Base-by-base conservation (phyloP, 2,329 filamentous ascomycete genomes). In the Stachybotrys chlorohalonatus region DNA sequence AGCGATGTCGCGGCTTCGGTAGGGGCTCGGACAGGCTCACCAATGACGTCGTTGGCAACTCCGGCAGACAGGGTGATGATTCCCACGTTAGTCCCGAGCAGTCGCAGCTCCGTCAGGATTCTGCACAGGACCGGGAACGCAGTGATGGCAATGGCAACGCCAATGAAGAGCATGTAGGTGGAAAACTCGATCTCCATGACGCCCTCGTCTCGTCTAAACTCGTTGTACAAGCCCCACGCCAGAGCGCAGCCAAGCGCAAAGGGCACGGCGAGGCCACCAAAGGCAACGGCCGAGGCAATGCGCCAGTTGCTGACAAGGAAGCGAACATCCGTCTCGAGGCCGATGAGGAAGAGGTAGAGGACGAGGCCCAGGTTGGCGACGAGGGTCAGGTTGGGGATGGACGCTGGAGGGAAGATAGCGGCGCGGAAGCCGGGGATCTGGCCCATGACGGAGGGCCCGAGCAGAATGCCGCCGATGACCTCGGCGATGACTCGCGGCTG, bases 91-190 rank as follows among this genome's bases (percentile, higher is more conserved):
- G 90, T 94, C 54, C 81, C 75, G 5, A 97, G 83, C 52, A 97
- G 77, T 63, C 96, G 94, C 53, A 97, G 76, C 69, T 96, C 92
- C 0, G 90, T 93, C 60, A 97, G 75, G 60, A 97, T 97, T 68
- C 93, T 89, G 66, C 93, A 96, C 11, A 97, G 81, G 0, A 97
- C 93, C 0, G 93, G 93, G 63, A 97, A 86, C 8, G 83, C 90
- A 1, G 93, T 96, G 62, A 97, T 97, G 31, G 91, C 89, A 70
- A 96, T 86, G 0, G 93, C 93, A 53, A 95, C 92, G 69, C 92
- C 93, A 59, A 96, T 89, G 67, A 97, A 97, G 31, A 81, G 71
- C 57, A 76, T 76, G 51, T 90, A 83, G 11, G 78, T 73, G 51
- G 75, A 76, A 56, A 83, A 83, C 17, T 68, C 64, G 56, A 81